Evolutionary conservation across 257 asterid species (phyloP).

Genomic region (Jasminum sambac): DNA sequence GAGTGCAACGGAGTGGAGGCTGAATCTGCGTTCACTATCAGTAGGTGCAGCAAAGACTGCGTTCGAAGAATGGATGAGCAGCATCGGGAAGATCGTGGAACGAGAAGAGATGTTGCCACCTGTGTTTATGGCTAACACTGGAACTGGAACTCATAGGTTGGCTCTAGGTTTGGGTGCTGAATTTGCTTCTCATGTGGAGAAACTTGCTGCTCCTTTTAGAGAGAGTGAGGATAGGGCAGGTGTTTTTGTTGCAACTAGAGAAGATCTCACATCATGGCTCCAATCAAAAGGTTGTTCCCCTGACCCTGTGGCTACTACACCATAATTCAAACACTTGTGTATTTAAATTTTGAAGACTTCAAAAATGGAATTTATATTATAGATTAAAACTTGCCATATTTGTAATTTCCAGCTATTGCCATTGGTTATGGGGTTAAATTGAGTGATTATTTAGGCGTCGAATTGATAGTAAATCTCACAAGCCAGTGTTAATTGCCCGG

Average conservation of each 20-base stretch:
- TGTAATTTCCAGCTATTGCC: neutral
- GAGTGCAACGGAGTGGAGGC: conserved; percentile 80
- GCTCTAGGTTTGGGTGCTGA: conserved; percentile 72
- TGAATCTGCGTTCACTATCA: conserved; percentile 74
- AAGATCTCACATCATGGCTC: conserved; percentile 73
- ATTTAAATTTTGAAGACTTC: too few relatives aligned
- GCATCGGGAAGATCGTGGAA: conserved; percentile 55
- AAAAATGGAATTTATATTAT: too few relatives aligned
- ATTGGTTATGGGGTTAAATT: too few relatives aligned
- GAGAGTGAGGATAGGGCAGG: conserved; percentile 76
- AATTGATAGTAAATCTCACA: too few relatives aligned
- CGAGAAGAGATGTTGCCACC: conserved; percentile 68
- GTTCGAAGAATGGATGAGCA: conserved; percentile 85
- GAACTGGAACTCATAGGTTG: conserved; percentile 82
- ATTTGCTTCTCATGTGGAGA: conserved; percentile 67
- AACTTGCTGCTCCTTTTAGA: conserved; percentile 72
- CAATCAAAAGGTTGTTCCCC: conserved; percentile 41
- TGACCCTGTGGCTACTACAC: conserved; percentile 30
- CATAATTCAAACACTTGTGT: conserved; percentile 16
- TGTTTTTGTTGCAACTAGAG: conserved; percentile 68
- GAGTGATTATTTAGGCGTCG: too few relatives aligned
- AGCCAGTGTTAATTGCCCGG: too few relatives aligned
- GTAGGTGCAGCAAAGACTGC: conserved; percentile 93
- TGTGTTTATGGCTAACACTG: conserved; percentile 71
- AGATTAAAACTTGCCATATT: too few relatives aligned